Conservation (phyloP, 2,329 filamentous ascomycete genomes). For the Ophidiomyces ophidiicola region DNA sequence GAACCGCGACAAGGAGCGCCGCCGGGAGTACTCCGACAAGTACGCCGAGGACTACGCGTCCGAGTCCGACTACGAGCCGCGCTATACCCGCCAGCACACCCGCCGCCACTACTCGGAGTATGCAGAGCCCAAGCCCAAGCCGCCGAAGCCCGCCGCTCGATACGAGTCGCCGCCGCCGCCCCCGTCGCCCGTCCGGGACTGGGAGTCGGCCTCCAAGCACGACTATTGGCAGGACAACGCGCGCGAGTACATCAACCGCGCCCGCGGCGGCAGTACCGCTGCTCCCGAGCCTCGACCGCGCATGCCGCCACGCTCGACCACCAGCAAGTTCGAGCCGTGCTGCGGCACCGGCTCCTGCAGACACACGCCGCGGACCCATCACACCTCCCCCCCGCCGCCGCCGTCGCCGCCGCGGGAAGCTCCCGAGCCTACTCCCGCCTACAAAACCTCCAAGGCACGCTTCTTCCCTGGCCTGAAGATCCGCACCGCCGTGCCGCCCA, state of each 20-base stretch:
- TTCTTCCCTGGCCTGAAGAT: no score
- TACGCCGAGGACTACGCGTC: conserved; percentile 19
- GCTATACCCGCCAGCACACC: conserved; percentile 16
- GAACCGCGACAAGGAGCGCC: conserved; percentile 33
- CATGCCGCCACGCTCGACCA: conserved; percentile 19
- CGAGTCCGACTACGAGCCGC: conserved; percentile 24
- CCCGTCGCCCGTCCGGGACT: conserved; percentile 8
- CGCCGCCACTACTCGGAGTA: conserved; percentile 21
- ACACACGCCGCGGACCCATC: no score
- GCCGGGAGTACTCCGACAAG: conserved; percentile 31
- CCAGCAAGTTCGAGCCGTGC: conserved; percentile 17
- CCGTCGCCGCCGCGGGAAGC: conserved; percentile 25
- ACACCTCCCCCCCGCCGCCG: no score
- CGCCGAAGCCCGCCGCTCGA: not conserved
- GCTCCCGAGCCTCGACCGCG: conserved; percentile 21
- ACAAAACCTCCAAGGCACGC: conserved; percentile 27
- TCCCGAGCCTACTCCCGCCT: conserved; percentile 20
- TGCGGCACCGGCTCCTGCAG: no score
- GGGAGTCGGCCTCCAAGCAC: conserved; percentile 24
- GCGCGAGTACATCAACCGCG: conserved; percentile 30
- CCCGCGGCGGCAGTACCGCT: conserved; percentile 19
- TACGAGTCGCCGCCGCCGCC: no score
- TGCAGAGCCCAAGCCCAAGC: conserved; percentile 15
- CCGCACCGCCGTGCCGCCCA: conserved; percentile 25
- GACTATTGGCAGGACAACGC: conserved; percentile 23